Percentiles rank a stretch among this genome's conserved stretches.
Evolutionary conservation across 495 filamentous ascomycete species (phyloP).

Genomic region (Pyrenopolyporus hunteri): DNA sequence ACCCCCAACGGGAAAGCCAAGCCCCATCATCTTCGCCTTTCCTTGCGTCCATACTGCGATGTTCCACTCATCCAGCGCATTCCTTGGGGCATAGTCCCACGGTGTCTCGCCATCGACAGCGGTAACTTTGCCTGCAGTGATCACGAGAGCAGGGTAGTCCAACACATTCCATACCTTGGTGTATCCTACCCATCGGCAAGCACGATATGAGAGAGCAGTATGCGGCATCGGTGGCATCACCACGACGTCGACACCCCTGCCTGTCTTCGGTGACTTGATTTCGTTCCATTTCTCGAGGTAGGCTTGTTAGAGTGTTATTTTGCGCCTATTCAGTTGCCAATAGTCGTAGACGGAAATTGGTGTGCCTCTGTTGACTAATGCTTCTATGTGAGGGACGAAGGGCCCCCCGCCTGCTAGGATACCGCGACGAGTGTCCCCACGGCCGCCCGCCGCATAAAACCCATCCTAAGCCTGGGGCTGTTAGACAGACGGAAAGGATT

Average conservation of each 20-base stretch:
- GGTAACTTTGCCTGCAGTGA: constrained; percentile 54
- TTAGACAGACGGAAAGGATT: background rate
- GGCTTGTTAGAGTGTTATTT: constrained; percentile 28
- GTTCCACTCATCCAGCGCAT: constrained; percentile 45
- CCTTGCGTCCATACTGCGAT: constrained; percentile 45
- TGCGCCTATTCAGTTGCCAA: constrained; percentile 58
- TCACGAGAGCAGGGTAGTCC: constrained; percentile 77
- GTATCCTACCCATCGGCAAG: constrained; percentile 41
- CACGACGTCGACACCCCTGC: constrained; percentile 38
- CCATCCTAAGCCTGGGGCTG: constrained; percentile 45
- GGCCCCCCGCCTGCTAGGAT: constrained; percentile 62
- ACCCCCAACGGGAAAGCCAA: constrained; percentile 77
- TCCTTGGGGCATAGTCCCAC: constrained; percentile 52
- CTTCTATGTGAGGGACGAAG: constrained; percentile 51
- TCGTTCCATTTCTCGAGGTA: constrained; percentile 37
- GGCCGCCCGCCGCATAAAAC: constrained; percentile 62
- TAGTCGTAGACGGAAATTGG: constrained; percentile 64
- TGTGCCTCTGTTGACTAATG: constrained; percentile 52
- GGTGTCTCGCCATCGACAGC: constrained; percentile 41
- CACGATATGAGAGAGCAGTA: constrained; percentile 39
- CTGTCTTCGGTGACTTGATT: constrained; percentile 25
- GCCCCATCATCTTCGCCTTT: constrained; percentile 73
- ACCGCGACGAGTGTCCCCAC: constrained; percentile 55
- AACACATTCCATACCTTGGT: constrained; percentile 55
- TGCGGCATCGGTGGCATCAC: constrained; percentile 45